Percentiles rank a stretch among this genome's conserved stretches.
These are phyloP conservation scores for Fragaria vesca DNA, from an alignment of 306 rosid genomes.

Conservation along the genomic window DNA sequence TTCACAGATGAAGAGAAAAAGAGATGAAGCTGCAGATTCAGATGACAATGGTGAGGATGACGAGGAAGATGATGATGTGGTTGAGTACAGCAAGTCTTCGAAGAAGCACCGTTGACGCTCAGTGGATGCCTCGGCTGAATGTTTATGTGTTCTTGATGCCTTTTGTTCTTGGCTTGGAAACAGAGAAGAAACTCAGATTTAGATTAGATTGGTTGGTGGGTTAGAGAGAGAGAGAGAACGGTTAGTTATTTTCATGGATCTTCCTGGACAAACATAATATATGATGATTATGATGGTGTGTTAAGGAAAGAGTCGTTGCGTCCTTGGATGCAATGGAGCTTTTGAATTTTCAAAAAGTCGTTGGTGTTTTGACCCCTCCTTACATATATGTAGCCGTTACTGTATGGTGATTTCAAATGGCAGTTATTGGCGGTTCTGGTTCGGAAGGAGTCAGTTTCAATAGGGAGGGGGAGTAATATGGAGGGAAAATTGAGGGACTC, in stretches of 20 bases:
- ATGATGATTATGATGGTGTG: slow-evolving; percentile 22
- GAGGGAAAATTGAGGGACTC: slow-evolving; percentile 45
- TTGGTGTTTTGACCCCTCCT: slow-evolving; percentile 44
- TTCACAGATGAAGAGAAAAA: slow-evolving; percentile 72
- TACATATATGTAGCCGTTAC: slow-evolving; percentile 76
- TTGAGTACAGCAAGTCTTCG: slow-evolving; percentile 50
- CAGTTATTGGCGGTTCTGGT: slow-evolving; percentile 54
- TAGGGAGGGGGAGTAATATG: slow-evolving; percentile 31
- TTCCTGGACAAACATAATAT: slow-evolving; percentile 39
- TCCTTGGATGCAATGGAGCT: slow-evolving; percentile 41
- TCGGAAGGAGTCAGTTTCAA: slow-evolving; percentile 26
- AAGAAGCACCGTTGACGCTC: slow-evolving; percentile 61
- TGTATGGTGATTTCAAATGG: slow-evolving; percentile 54
- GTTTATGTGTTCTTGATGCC: slow-evolving; percentile 5
- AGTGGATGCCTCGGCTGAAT: not conserved
- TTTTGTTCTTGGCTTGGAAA: slow-evolving; percentile 33
- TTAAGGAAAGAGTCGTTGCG: slow-evolving; percentile 39
- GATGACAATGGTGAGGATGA: slow-evolving; percentile 39
- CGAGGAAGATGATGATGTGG: slow-evolving; percentile 55
- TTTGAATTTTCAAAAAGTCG: slow-evolving; percentile 61
- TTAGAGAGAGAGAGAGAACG: slow-evolving; percentile 20
- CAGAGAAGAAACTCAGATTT: slow-evolving; percentile 59
- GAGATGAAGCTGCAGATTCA: slow-evolving; percentile 48
- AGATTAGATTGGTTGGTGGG: slow-evolving; percentile 44
- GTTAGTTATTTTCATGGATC: slow-evolving; percentile 49